Evolutionary conservation across 176 grass and related monocot species (phyloP).

Genomic region (Bolboschoenus planiculmis): DNA sequence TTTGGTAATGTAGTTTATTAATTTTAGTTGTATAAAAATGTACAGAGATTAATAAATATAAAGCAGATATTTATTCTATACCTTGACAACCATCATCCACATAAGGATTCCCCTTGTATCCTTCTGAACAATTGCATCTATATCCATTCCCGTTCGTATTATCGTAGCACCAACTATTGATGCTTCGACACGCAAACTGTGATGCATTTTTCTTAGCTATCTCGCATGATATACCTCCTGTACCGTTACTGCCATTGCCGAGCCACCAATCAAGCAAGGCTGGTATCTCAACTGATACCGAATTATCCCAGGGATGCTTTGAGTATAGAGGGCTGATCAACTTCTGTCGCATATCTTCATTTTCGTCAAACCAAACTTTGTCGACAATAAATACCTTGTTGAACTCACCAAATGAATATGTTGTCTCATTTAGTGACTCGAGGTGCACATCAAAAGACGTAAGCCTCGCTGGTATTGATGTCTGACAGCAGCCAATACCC

Average conservation of each 20-base stretch:
- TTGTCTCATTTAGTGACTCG: not conserved
- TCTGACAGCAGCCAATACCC: conserved; percentile 29
- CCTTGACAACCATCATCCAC: conserved; percentile 30
- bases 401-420: not conserved
- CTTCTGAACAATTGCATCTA: conserved; percentile 15
- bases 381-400: conserved; percentile 13
- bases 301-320: not conserved
- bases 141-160: conserved; percentile 17
- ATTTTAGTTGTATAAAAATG: not conserved
- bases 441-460: conserved; percentile 9
- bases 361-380: conserved; percentile 9
- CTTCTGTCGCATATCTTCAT: conserved; percentile 19
- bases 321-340: not conserved
- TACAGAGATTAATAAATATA: not conserved
- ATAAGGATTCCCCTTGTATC: conserved; percentile 40
- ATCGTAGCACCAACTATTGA: conserved; percentile 31
- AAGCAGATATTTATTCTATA: not conserved
- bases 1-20: not conserved
- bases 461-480: conserved; percentile 11
- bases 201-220: not conserved
- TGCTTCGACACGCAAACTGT: conserved; percentile 18
- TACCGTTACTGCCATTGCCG: not conserved
- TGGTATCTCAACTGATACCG: not conserved
- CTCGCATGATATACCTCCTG: not conserved
- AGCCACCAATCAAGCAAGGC: conserved; percentile 26